Evolutionary conservation across 176 grass and related monocot species (phyloP).

Genomic region (Dendrocalamus sinicus): DNA sequence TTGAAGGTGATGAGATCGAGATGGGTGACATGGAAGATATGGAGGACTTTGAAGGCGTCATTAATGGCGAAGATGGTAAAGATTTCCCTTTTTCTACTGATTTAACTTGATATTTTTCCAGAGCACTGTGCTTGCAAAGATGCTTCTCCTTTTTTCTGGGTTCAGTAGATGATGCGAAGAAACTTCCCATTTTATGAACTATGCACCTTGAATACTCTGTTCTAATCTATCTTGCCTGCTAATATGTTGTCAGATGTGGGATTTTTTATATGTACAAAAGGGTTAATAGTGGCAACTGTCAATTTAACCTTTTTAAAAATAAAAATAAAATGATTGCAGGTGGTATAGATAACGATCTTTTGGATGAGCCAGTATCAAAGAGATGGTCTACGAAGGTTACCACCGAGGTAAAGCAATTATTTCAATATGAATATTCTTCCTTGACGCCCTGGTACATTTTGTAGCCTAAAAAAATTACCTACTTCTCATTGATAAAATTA

Average conservation of each 20-base stretch:
- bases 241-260: neutral
- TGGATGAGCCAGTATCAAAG: constrained; percentile 50
- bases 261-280: constrained; percentile 3
- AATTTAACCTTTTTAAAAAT: constrained; percentile 26
- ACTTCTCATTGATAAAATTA: neutral
- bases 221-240: constrained; percentile 10
- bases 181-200: constrained; percentile 18
- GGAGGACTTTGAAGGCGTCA: constrained; percentile 72
- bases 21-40: constrained; percentile 81
- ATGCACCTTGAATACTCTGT: neutral
- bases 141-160: neutral
- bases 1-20: constrained; percentile 75
- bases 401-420: constrained; percentile 63
- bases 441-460: neutral
- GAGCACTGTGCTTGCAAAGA: neutral
- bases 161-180: constrained; percentile 11
- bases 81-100: neutral
- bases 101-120: neutral
- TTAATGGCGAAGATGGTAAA: constrained; percentile 53
- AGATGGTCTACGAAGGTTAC: constrained; percentile 70
- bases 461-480: neutral
- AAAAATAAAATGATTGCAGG: constrained; percentile 49
- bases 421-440: neutral
- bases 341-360: constrained; percentile 46
- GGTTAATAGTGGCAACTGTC: constrained; percentile 13